Conservation (phyloP, 2,329 filamentous ascomycete genomes). For the Didymella arachidicola region DNA sequence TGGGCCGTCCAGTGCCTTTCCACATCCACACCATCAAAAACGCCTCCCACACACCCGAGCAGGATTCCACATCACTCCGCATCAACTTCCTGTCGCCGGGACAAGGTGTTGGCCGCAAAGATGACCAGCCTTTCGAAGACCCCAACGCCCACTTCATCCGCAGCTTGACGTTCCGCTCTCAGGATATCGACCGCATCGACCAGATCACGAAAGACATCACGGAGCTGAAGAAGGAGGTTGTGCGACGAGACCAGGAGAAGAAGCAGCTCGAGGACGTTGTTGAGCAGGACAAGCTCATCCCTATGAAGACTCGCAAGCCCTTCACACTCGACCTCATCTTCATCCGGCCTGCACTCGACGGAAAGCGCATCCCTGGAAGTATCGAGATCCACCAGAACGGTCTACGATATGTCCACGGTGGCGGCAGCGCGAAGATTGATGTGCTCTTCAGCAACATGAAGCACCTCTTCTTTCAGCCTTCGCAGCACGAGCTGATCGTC, state of each 20-base stretch:
- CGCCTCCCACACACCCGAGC: constrained; percentile 95
- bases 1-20: constrained; percentile 96
- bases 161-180: constrained; percentile 92
- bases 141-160: constrained; percentile 93
- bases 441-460: constrained; percentile 98
- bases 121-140: constrained; percentile 98
- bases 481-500: constrained; percentile 93
- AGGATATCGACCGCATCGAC: constrained; percentile 85
- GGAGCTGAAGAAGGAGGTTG: constrained; percentile 91
- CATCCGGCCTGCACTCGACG: constrained; percentile 92
- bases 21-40: constrained; percentile 99
- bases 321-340: constrained; percentile 92
- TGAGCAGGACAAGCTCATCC: constrained; percentile 95
- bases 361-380: constrained; percentile 93
- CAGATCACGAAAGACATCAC: constrained; percentile 93
- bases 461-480: constrained; percentile 98
- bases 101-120: constrained; percentile 95
- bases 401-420: constrained; percentile 88
- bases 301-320: constrained; percentile 92
- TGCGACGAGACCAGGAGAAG: constrained; percentile 96
- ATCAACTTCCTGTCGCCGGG: constrained; percentile 98
- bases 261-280: constrained; percentile 99
- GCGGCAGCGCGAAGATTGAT: constrained; percentile 82
- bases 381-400: constrained; percentile 99
- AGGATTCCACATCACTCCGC: constrained; percentile 89